Percentiles rank a stretch among this genome's conserved stretches.
Conservation (phyloP, 805 yeast species). For the Metschnikowia shivogae region DNA sequence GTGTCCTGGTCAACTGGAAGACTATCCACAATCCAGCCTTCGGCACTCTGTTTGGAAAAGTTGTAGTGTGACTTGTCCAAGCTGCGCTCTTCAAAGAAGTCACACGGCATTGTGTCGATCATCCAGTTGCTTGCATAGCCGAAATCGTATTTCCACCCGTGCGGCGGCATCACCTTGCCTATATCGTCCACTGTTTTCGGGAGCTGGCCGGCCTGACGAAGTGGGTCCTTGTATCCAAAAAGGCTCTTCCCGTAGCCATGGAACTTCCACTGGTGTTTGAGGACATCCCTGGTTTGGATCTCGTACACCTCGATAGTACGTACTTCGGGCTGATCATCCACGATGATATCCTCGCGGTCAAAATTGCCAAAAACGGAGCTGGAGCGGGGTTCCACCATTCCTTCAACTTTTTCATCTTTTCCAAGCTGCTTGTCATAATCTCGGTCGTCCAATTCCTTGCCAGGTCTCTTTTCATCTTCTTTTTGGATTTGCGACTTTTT, state of each 20-base stretch:
- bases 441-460: background rate
- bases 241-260: slow-evolving; percentile 51
- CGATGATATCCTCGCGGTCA: slow-evolving; percentile 51
- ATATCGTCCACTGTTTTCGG: slow-evolving; percentile 64
- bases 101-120: slow-evolving; percentile 49
- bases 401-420: background rate
- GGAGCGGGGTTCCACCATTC: background rate
- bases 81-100: slow-evolving; percentile 51
- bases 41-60: slow-evolving; percentile 26
- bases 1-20: slow-evolving; percentile 35
- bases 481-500: slow-evolving; percentile 27
- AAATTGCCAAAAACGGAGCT: slow-evolving; percentile 22
- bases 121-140: slow-evolving; percentile 56
- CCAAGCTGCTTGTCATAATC: background rate
- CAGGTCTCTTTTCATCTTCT: background rate
- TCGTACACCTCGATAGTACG: slow-evolving; percentile 74
- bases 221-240: slow-evolving; percentile 49
- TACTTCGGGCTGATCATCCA: slow-evolving; percentile 62
- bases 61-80: slow-evolving; percentile 18
- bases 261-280: slow-evolving; percentile 59
- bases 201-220: slow-evolving; percentile 39
- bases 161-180: slow-evolving; percentile 59
- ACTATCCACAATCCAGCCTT: slow-evolving; percentile 47
- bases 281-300: slow-evolving; percentile 59
- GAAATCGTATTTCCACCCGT: slow-evolving; percentile 66